These are phyloP conservation scores for Tremella yokohamensis DNA, from an alignment of 768 basidiomycete genomes.

Conservation along the genomic window DNA sequence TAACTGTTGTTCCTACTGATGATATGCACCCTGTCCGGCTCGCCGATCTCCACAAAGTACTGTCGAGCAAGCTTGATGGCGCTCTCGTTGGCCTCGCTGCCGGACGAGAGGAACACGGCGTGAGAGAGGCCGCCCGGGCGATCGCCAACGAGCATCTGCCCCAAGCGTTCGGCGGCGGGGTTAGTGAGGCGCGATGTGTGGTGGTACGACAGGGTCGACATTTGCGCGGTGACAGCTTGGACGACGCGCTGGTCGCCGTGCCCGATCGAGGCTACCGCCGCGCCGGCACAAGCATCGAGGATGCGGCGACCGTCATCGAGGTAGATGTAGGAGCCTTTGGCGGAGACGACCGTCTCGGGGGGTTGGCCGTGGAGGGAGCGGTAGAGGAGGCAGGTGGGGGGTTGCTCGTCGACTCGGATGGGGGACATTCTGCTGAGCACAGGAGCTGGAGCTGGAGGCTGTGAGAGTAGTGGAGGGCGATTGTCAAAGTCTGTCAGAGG, in stretches of 20 bases:
- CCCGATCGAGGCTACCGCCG: conserved; percentile 77
- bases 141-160: conserved; percentile 59
- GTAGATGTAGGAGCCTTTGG: conserved; percentile 16
- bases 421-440: conserved; percentile 11
- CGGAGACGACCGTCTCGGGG: conserved; percentile 19
- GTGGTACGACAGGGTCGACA: conserved; percentile 10
- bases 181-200: conserved; percentile 54
- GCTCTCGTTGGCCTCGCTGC: conserved; percentile 80
- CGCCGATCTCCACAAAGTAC: conserved; percentile 62
- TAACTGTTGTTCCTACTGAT: conserved; percentile 75
- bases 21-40: conserved; percentile 69
- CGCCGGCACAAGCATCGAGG: conserved; percentile 74
- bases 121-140: conserved; percentile 63
- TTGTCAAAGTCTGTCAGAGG: no score
- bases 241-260: conserved; percentile 69
- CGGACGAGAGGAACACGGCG: conserved; percentile 70
- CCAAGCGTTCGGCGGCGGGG: conserved; percentile 74
- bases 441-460: no score
- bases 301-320: conserved; percentile 20
- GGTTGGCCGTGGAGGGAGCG: conserved; percentile 13
- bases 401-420: conserved; percentile 3
- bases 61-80: conserved; percentile 76
- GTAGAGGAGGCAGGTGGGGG: conserved; percentile 8
- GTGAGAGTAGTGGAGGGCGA: no score
- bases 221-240: conserved; percentile 19